These are phyloP conservation scores for Oligophagozyma castellii DNA, from an alignment of 1,139 yeast species.

Conservation along the genomic window DNA sequence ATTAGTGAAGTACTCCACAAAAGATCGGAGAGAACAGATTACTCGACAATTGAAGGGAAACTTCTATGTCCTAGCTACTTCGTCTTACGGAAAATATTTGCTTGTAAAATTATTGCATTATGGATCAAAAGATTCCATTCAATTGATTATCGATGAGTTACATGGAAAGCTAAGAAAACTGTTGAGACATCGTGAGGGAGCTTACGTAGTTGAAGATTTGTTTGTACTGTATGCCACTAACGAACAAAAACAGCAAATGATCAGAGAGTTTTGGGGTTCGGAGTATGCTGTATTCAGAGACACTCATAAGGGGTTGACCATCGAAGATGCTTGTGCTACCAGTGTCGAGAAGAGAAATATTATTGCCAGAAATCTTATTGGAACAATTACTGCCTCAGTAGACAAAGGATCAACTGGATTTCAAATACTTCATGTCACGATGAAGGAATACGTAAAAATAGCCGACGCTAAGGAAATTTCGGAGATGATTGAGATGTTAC, in stretches of 20 bases:
- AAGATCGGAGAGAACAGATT: constrained; percentile 64
- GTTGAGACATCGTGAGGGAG: constrained; percentile 97
- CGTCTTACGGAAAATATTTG: constrained; percentile 86
- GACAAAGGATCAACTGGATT: constrained; percentile 95
- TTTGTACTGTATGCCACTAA: constrained; percentile 74
- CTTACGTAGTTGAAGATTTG: constrained; percentile 94
- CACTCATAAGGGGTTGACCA: constrained; percentile 45
- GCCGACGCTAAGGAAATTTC: constrained; percentile 54
- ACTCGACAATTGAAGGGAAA: constrained; percentile 60
- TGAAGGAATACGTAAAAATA: constrained; percentile 73
- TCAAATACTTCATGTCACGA: constrained; percentile 91
- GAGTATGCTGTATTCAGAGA: constrained; percentile 86
- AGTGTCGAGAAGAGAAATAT: constrained; percentile 73
- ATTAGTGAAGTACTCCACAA: constrained; percentile 70
- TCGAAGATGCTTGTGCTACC: constrained; percentile 54
- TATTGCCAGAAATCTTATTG: constrained; percentile 61
- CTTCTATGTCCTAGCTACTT: constrained; percentile 73
- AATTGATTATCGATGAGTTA: constrained; percentile 62
- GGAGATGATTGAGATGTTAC: constrained; percentile 69
- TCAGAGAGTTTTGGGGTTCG: constrained; percentile 95
- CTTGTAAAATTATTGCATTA: constrained; percentile 82
- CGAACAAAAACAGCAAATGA: constrained; percentile 79
- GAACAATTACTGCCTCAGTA: constrained; percentile 81
- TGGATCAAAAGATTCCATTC: constrained; percentile 73
- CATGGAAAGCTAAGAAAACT: constrained; percentile 84